Evolutionary conservation across 2,329 filamentous ascomycete genomes (phyloP).

Genomic region (Xylogone sp.): DNA sequence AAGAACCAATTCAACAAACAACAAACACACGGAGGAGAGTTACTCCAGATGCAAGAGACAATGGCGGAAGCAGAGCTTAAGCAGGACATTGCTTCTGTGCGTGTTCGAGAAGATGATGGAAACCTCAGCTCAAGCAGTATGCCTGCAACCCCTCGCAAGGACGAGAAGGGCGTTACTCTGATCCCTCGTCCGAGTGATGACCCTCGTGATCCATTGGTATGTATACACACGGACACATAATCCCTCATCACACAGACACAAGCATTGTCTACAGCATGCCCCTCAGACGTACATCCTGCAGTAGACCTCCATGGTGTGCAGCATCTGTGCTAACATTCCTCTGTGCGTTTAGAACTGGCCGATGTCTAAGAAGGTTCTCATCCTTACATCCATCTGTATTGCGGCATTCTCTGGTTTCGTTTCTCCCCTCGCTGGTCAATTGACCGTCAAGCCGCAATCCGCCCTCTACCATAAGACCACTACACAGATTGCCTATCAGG

Average conservation of each 20-base stretch:
- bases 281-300: not conserved
- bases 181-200: conserved; percentile 33
- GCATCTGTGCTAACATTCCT: conserved; percentile 4
- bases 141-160: not conserved
- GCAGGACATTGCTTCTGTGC: not conserved
- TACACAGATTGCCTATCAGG: conserved; percentile 28
- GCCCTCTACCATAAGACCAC: conserved; percentile 29
- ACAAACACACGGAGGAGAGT: no score
- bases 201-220: conserved; percentile 31
- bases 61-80: not conserved
- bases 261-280: no score
- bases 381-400: conserved; percentile 30
- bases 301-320: not conserved
- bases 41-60: not conserved
- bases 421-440: conserved; percentile 31
- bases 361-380: conserved; percentile 25
- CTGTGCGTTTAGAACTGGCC: conserved; percentile 30
- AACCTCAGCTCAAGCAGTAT: not conserved
- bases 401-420: conserved; percentile 32
- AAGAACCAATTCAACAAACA: not conserved
- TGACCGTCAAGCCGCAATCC: conserved; percentile 32
- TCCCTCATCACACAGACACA: not conserved
- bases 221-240: conserved; percentile 1
- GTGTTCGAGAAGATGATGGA: not conserved
- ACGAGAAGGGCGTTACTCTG: conserved; percentile 27